These are phyloP conservation scores for Berberis thunbergii DNA, from an alignment of 164 flowering plant species.

Conservation along the genomic window DNA sequence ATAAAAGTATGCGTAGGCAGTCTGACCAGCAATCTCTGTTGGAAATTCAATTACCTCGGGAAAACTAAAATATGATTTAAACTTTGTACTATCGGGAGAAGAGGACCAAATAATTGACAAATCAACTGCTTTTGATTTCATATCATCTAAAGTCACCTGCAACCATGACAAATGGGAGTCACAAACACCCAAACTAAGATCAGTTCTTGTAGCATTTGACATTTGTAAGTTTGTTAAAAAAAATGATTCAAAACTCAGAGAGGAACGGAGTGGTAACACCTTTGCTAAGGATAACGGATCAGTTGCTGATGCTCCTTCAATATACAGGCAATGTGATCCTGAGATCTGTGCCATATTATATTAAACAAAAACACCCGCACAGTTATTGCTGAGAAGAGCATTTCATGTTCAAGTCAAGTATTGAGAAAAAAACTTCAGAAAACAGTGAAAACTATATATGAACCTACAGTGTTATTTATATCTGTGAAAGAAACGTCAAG, in stretches of 20 bases:
- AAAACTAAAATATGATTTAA: conserved; percentile 50
- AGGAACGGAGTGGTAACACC: conserved; percentile 24
- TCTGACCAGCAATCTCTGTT: conserved; percentile 70
- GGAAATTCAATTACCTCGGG: conserved; percentile 90
- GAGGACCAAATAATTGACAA: conserved; percentile 76
- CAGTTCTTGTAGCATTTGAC: background rate
- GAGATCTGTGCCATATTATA: conserved; percentile 33
- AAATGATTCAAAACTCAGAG: background rate
- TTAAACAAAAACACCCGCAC: conserved; percentile 3
- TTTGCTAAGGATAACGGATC: conserved; percentile 72
- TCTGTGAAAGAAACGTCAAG: conserved; percentile 82
- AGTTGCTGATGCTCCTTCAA: conserved; percentile 78
- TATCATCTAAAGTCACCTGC: conserved; percentile 63
- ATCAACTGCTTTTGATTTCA: conserved; percentile 33
- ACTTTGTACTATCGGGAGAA: conserved; percentile 48
- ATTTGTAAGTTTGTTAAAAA: background rate
- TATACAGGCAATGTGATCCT: conserved; percentile 41
- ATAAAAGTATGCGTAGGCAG: conserved; percentile 89
- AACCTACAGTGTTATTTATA: conserved; percentile 58
- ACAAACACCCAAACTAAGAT: background rate
- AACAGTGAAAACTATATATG: conserved; percentile 6
- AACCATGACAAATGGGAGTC: conserved; percentile 4
- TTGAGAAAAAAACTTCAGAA: background rate
- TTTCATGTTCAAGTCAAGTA: background rate
- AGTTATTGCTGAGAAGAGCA: background rate